Base-by-base conservation (phyloP, 345 rosid genomes). In the Sisymbrium irio region DNA sequence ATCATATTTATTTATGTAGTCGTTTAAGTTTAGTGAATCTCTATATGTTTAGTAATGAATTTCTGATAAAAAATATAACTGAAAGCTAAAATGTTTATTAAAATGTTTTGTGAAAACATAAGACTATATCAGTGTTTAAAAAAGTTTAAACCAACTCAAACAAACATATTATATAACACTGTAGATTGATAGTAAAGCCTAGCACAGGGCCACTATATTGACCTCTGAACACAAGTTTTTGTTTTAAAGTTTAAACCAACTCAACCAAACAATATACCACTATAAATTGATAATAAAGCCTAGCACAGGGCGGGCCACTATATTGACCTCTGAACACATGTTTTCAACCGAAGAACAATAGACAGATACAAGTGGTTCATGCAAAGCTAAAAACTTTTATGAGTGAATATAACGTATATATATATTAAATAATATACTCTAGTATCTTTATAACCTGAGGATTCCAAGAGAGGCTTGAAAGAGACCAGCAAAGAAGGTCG, bases 401-500 rank as follows among this genome's bases (percentile, higher is more conserved):
- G 35, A 20, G 14, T 8, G 15, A 3, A 64, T 40, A 22, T 3
- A 35, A 67, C 5, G 9, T 7, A 66, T 15, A 3, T 12, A 51
- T 5, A 53, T 10, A 53, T 12, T 49, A 50, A 14, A 50, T 20
- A 20, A 27, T 19, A 50, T 49, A 49, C 4, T n/a, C n/a, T n/a
- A n/a, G n/a, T n/a, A n/a, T n/a, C n/a, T 55, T 3, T 22, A 35
- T 64, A 5, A 87, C 99, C 99, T 95, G 37, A 95, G 78, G 0
- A 92, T 77, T 55, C 99, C 99, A 42, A 95, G 83, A 58, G 97
- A 92, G 55, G 99, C 97, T 72, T 91, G 99, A 83, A 92, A 83
- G 51, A 94, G 80, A 67, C 98, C 98, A 71, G 97, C 97, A 62
- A 92, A 95, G 82, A 95, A 92, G 64, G 97, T 92, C 7, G 99